Evolutionary conservation across 2,329 filamentous ascomycete species (phyloP).

Genomic region (Cordyceps cateniannulata): DNA sequence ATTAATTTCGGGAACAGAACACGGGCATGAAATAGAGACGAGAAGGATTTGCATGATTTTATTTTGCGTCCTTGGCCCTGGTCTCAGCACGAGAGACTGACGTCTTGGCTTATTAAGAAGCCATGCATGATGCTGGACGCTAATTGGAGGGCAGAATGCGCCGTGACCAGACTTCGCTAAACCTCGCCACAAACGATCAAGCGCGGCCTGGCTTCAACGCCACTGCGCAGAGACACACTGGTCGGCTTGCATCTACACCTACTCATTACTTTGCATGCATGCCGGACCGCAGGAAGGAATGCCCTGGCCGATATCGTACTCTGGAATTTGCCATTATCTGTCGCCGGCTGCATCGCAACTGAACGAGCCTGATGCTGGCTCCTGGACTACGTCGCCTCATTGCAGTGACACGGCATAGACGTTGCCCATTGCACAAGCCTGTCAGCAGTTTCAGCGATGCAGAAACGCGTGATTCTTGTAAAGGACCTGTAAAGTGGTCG

Average conservation of each 20-base stretch:
- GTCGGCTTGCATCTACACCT: too few relatives aligned
- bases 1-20: too few relatives aligned
- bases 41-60: neutral
- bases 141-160: neutral
- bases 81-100: neutral
- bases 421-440: neutral
- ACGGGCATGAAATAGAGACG: neutral
- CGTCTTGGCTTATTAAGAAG: neutral
- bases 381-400: neutral
- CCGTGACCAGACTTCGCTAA: neutral
- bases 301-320: neutral
- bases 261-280: too few relatives aligned
- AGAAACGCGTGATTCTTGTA: neutral
- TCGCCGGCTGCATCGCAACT: neutral
- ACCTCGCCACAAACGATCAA: slow-evolving; percentile 2
- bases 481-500: neutral
- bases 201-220: neutral
- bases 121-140: neutral
- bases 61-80: neutral
- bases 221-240: neutral
- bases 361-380: neutral
- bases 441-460: slow-evolving; percentile 8
- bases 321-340: neutral
- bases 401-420: neutral
- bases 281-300: neutral